Base-by-base conservation (phyloP, 495 filamentous ascomycete genomes). In the Aspergillus bertholletiae region DNA sequence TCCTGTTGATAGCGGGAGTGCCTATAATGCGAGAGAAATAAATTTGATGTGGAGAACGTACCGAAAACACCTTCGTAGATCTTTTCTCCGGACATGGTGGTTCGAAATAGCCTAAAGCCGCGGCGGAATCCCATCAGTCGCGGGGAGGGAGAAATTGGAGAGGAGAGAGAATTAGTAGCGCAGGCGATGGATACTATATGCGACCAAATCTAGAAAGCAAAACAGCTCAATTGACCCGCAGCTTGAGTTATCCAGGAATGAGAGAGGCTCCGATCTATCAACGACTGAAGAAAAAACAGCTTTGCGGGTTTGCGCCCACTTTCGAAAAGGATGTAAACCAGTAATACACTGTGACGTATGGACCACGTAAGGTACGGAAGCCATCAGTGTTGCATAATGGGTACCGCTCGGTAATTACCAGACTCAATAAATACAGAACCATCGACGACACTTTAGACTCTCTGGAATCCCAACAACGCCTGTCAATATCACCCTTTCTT, bases 1-100 rank as follows among this genome's bases (percentile, higher is more conserved):
- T 46, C 11, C 8, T 7, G n/a, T n/a, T n/a, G n/a, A n/a, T n/a
- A n/a, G n/a, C n/a, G n/a, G n/a, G n/a, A n/a, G n/a, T n/a, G n/a
- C n/a, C n/a, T n/a, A n/a, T n/a, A n/a, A n/a, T n/a, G n/a, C n/a
- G 11, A 32, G 13, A 2, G 1, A n/a, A n/a, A n/a, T 37, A 15
- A 37, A 15, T n/a, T 15, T n/a, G n/a, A 15, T 15, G 7, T 13
- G 54, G 66, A 52, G 65, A 35, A 56, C 54, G 23, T 63, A 89
- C 88, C 87, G 60, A 92, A 88, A 46, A 90, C 79, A 66, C 89
- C 89, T 60, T 93, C 88, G 34, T 88, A 69, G 60, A 88, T 75
- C 67, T 82, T 84, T 60, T 79, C 75, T 54, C 71, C 74, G 7
- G 73, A 74, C 74, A 78, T 87, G 75, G 82, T 84, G 46, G 49